Conservation (phyloP, 176 grass and related monocot genomes). For the Lolium perenne region DNA sequence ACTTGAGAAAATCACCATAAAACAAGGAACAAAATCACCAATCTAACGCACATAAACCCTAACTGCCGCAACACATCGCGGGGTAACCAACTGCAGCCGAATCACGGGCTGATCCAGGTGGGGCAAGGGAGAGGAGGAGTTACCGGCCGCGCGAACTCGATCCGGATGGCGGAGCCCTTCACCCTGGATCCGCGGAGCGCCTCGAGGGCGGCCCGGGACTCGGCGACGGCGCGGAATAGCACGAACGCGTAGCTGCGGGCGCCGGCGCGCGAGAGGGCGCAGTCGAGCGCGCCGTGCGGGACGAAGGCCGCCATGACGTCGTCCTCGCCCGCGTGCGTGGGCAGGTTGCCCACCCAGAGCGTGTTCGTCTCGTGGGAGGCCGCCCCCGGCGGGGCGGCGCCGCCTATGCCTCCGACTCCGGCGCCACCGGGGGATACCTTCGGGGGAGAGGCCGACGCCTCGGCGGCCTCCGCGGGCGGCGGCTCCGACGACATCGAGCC, state of each 20-base stretch:
- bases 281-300: constrained; percentile 74
- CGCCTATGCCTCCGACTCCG: neutral
- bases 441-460: constrained; percentile 29
- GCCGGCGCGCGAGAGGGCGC: constrained; percentile 51
- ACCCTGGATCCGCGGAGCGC: constrained; percentile 59
- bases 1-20: neutral
- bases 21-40: constrained; percentile 8
- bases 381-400: neutral
- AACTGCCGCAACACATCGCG: neutral
- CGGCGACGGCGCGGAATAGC: constrained; percentile 59
- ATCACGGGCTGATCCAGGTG: constrained; percentile 12
- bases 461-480: neutral
- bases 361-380: constrained; percentile 49
- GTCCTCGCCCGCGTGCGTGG: constrained; percentile 44
- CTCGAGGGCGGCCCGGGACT: constrained; percentile 61
- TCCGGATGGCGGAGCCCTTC: constrained; percentile 56
- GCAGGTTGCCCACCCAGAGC: constrained; percentile 75
- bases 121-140: neutral
- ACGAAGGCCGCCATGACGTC: constrained; percentile 61
- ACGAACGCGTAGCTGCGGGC: constrained; percentile 80
- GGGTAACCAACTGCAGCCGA: neutral
- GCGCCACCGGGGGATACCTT: constrained; percentile 33
- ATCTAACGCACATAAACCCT: constrained; percentile 13
- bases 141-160: constrained; percentile 85
- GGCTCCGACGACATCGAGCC: constrained; percentile 41